Evolutionary conservation across 768 basidiomycete genomes (phyloP).

Genomic region (Lactarius psammicola): DNA sequence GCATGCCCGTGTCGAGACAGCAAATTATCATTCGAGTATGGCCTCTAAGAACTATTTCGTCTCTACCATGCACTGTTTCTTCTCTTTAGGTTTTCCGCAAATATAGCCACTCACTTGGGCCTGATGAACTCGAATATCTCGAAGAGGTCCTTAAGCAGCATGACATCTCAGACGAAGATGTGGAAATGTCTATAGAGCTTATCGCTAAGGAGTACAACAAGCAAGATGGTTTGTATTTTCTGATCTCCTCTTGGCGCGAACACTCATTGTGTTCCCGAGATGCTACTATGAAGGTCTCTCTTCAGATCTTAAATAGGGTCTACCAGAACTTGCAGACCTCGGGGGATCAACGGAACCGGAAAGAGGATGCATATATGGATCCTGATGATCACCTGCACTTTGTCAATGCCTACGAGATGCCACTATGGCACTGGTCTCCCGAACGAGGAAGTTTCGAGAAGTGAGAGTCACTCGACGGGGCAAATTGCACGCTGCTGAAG

Average conservation of each 20-base stretch:
- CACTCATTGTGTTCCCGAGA: conserved; percentile 43
- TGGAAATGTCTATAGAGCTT: conserved; percentile 73
- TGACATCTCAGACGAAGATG: conserved; percentile 65
- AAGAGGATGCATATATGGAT: conserved; percentile 66
- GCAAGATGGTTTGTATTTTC: conserved; percentile 64
- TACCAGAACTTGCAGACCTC: conserved; percentile 73
- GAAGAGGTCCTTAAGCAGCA: conserved; percentile 70
- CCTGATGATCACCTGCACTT: conserved; percentile 80
- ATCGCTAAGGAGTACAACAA: conserved; percentile 86
- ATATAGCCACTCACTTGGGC: conserved; percentile 83
- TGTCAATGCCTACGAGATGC: conserved; percentile 94
- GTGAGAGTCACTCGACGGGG: conserved; percentile 44
- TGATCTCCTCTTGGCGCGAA: background rate
- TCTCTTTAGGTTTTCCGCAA: conserved; percentile 72
- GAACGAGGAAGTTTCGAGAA: conserved; percentile 87
- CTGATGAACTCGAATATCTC: conserved; percentile 69
- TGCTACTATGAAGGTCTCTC: conserved; percentile 78
- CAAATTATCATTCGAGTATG: conserved; percentile 28
- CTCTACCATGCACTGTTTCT: background rate
- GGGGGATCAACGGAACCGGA: conserved; percentile 45
- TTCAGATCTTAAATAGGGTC: conserved; percentile 63
- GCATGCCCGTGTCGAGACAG: conserved; percentile 27
- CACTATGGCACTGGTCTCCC: conserved; percentile 85
- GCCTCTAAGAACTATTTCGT: background rate
- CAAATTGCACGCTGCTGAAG: background rate